phyloP scores from a whole-genome alignment of 208 protist genomes.

The Vickermania spadyakhi region DNA sequence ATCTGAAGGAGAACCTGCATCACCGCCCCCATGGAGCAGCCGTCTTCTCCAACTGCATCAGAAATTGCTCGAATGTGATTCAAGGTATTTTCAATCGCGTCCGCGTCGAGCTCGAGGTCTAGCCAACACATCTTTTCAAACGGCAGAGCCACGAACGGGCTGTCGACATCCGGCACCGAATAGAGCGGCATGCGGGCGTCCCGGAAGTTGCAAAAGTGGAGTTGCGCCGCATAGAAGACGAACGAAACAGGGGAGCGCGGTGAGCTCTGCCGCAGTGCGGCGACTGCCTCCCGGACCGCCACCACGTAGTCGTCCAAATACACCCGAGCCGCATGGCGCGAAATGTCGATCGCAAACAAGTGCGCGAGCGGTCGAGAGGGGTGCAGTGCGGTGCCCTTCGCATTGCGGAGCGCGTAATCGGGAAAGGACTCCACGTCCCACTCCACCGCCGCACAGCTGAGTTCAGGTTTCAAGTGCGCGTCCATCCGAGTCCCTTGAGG shows the following conservation, averaged over 20 bases:
- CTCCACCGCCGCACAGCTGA: conserved; percentile 72
- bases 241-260: conserved; percentile 78
- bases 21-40: conserved; percentile 66
- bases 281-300: conserved; percentile 45
- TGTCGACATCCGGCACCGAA: conserved; percentile 75
- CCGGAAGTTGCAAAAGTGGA: conserved; percentile 89
- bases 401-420: conserved; percentile 58
- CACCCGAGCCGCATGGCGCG: conserved; percentile 31
- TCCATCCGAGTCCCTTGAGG: conserved; percentile 52
- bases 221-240: conserved; percentile 74
- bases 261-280: conserved; percentile 57
- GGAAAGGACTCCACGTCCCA: conserved; percentile 76
- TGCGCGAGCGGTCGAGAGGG: conserved; percentile 67
- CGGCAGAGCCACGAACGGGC: conserved; percentile 87
- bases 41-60: conserved; percentile 29
- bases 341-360: conserved; percentile 81
- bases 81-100: conserved; percentile 57
- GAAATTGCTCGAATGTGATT: conserved; percentile 31
- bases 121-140: conserved; percentile 87
- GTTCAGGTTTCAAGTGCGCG: conserved; percentile 40
- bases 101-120: conserved; percentile 56
- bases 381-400: conserved; percentile 23
- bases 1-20: conserved; percentile 73
- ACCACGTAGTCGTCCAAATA: conserved; percentile 72
- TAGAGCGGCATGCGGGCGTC: conserved; percentile 67